Evolutionary conservation across 352 stramenopile species (phyloP), one percentile per base, ranked within the genome.

Genomic region (Hyaloperonospora arabidopsidis): DNA sequence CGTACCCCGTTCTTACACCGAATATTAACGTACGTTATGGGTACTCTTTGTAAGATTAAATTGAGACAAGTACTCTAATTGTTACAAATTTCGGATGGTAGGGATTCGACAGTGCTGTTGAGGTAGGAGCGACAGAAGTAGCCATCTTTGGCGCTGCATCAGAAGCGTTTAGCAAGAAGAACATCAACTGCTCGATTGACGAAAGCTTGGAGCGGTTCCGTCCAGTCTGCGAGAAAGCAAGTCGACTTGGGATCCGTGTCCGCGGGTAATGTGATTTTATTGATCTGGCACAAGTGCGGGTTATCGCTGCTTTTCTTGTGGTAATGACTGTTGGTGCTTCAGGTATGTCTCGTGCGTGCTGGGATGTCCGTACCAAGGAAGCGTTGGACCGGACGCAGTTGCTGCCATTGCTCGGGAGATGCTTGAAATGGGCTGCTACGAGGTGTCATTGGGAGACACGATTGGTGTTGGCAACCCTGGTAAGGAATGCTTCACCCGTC

Each of bases 161-260:
- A 12, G 95, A 98, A 57, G 70, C 76, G 19, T 98, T 98, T 63
- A 97, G 88, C 36, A 72, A 89, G 49, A 94, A 93, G 67, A 98
- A 98, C 62, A 98, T 98, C 62, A 98, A 98, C 70, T 98, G 95
- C 61, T 96, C 78, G 8, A 97, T 98, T 57, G 74, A 95, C 41
- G 93, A 98, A 65, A 97, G 89, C 44, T 59, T 98, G 1, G 74
- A 96, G 40, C 87, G 95, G 18, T 98, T 98, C 65, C 69, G 74
- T 10, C 85, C 76, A 2, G 87, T 98, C 21, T 86, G 84, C 35
- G 81, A 94, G 18, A 86, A 86, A 54, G 90, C 93, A 15, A 62
- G 75, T 29, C 61, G 70, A 35, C 59, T 90, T 1, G 78, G 86
- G 2, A 78, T 98, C 34, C 86, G 74, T 52, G 89, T 98, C 15